phyloP scores from a whole-genome alignment of 169 alveolate species.

The Perkinsus olseni region DNA sequence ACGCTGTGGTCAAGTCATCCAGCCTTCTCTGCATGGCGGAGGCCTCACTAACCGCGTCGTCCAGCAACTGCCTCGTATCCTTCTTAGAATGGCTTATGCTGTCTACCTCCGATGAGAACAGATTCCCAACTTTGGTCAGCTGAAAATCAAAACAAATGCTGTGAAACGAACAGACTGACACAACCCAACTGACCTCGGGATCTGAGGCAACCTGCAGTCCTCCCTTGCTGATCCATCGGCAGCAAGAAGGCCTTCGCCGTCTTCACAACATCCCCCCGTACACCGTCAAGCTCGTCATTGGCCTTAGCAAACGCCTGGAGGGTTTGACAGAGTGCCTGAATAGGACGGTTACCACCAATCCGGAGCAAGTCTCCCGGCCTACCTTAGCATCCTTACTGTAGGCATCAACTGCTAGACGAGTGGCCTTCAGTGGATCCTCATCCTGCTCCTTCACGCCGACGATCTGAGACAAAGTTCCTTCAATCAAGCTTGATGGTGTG shows the following conservation, averaged over 20 bases:
- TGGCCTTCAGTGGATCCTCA: background rate
- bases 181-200: background rate
- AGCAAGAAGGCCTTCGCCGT: background rate
- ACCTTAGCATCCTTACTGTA: background rate
- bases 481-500: background rate
- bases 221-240: background rate
- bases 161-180: background rate
- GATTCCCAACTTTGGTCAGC: background rate
- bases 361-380: background rate
- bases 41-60: background rate
- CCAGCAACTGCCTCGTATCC: background rate
- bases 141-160: background rate
- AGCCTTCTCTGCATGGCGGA: background rate
- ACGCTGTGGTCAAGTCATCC: background rate
- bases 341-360: background rate
- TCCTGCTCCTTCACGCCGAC: background rate
- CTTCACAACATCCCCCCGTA: background rate
- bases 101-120: background rate
- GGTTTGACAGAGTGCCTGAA: background rate
- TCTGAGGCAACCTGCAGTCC: background rate
- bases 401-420: background rate
- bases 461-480: background rate
- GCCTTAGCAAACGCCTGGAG: background rate
- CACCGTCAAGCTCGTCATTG: background rate
- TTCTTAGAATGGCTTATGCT: background rate